phyloP scores from a whole-genome alignment of 345 rosid species.

The Murraya paniculata region DNA sequence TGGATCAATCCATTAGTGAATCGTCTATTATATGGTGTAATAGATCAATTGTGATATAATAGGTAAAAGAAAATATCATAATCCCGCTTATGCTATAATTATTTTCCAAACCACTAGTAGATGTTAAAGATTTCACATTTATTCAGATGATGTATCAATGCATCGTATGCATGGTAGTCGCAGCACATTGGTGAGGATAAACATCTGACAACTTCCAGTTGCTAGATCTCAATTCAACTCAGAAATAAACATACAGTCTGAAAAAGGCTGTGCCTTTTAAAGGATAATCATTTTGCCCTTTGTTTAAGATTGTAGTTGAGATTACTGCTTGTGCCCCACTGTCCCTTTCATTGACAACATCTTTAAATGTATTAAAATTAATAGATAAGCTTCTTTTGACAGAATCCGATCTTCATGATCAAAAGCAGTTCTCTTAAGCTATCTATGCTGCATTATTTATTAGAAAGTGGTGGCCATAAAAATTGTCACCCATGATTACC shows the following conservation, averaged over 20 bases:
- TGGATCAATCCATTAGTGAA: no score
- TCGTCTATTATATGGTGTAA: no score
- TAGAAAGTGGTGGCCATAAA: conserved; percentile 9
- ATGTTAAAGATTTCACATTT: no score
- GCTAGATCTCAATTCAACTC: neutral
- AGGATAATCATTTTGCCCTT: neutral
- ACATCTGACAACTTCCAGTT: neutral
- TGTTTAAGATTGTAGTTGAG: neutral
- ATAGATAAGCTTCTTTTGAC: conserved; percentile 1
- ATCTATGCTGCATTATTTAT: neutral
- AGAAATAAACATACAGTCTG: neutral
- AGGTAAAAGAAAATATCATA: no score
- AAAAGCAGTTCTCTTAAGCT: neutral
- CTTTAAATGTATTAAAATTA: conserved; percentile 1
- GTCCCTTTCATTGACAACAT: neutral
- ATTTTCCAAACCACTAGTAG: no score
- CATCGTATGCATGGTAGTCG: no score
- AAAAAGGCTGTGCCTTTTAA: neutral
- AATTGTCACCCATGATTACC: neutral
- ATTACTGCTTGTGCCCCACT: neutral
- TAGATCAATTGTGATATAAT: no score
- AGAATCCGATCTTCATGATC: conserved; percentile 3
- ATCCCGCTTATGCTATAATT: no score
- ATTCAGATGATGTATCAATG: no score
- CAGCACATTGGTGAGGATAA: neutral